Percentiles rank a stretch among this genome's conserved stretches.
Evolutionary conservation across 225 moss, liverwort and hornwort genomes (phyloP).

Genomic region (Pseudoscleropodium purum): DNA sequence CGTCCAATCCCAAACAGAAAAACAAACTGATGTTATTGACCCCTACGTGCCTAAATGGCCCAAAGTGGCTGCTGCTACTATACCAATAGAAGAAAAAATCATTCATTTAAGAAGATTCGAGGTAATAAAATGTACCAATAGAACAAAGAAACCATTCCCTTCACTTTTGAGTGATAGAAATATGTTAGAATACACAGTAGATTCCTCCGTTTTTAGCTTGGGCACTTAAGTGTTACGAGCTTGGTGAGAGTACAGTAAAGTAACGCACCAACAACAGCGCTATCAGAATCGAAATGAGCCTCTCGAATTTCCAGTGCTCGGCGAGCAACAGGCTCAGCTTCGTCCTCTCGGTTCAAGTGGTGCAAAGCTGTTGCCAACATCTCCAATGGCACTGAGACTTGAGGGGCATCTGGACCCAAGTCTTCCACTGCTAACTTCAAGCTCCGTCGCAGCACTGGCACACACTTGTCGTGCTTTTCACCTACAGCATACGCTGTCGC

Average conservation of each 20-base stretch:
- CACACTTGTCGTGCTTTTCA: slow-evolving; percentile 56
- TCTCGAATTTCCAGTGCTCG: slow-evolving; percentile 75
- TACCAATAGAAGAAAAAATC: not conserved
- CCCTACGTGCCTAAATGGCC: not conserved
- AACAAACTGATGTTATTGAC: not conserved
- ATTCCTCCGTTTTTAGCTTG: not conserved
- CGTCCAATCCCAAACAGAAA: not conserved
- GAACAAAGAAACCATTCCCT: not conserved
- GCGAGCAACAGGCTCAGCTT: slow-evolving; percentile 82
- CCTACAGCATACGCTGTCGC: slow-evolving; percentile 66
- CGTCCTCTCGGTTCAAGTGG: slow-evolving; percentile 60
- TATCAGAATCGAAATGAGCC: slow-evolving; percentile 54
- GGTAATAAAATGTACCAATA: not conserved
- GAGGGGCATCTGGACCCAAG: slow-evolving; percentile 65
- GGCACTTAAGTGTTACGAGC: not conserved
- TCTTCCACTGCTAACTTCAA: slow-evolving; percentile 60
- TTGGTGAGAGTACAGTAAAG: not conserved
- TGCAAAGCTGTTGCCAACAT: slow-evolving; percentile 79
- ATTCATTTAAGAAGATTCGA: not conserved
- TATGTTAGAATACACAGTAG: not conserved
- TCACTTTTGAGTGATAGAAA: not conserved
- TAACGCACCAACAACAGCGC: slow-evolving; percentile 57
- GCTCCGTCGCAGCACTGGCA: slow-evolving; percentile 63
- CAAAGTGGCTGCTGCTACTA: not conserved
- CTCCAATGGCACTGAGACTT: slow-evolving; percentile 72